Base-by-base conservation (phyloP, 306 rosid genomes). In the Geum urbanum region DNA sequence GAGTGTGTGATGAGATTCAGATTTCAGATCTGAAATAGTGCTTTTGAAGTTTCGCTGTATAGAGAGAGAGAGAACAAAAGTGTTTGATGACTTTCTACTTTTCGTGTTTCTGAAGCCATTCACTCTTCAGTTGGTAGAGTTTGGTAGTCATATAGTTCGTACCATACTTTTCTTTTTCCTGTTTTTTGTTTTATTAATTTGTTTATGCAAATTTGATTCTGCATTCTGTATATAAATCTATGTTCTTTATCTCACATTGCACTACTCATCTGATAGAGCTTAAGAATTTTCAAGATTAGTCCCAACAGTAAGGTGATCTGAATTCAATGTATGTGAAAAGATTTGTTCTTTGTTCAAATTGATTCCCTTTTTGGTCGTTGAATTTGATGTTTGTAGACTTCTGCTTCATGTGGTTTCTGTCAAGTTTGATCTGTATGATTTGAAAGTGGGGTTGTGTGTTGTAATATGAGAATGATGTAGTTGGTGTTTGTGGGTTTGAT, bases 11-110 rank as follows among this genome's bases (percentile, higher is more conserved):
- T 54, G 67, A 72, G 79, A 72, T 70, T 76, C 70, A 72, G 77
- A 74, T 75, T 77, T 82, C 70, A 78, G 83, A 82, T 79, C 78
- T 73, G 85, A 50, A 40, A 10, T 41, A 27, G 54, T 56, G 64
- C 44, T 14, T 49, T 32, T 56, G 48, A 39, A 9, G 53, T 55
- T 51, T 63, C 69, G 18, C 62, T 59, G 66, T 46, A 27, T 27
- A 27, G 32, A 2, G 32, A 27, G 2, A 27, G 32, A 27, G 37
- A 32, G 3, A 32, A 32, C 37, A 32, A 32, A 32, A 32, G 37
- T 32, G 37, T 27, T 81, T 66, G 76, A 39, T 75, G 69, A 53
- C 73, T 75, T 44, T 51, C 76, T 41, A 56, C 64, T 73, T 79
- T 72, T 39, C 74, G 81, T 82, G 76, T 35, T 51, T 53, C 51